Percentiles rank a stretch among this genome's conserved stretches.
These are phyloP conservation scores for Tilletia caries DNA, from an alignment of 1,284 basidiomycete genomes.

Conservation along the genomic window DNA sequence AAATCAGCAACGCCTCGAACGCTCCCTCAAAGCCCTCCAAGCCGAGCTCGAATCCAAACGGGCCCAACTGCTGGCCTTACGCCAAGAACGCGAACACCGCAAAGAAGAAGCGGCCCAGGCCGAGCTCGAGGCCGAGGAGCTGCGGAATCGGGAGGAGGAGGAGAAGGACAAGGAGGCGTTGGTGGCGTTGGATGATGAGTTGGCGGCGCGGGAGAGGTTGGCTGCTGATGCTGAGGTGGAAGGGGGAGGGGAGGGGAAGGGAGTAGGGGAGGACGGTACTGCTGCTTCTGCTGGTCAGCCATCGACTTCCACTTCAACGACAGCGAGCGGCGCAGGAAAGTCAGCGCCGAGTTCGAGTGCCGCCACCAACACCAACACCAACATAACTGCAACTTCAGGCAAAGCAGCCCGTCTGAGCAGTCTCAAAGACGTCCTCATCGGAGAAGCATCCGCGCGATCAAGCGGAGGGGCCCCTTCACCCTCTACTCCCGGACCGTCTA, in stretches of 20 bases:
- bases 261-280: constrained; percentile 30
- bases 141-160: constrained; percentile 10
- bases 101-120: constrained; percentile 22
- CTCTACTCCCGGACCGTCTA: too few species aligned
- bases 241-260: constrained; percentile 24
- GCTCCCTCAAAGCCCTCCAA: constrained; percentile 43
- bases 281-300: constrained; percentile 35
- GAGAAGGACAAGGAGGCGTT: constrained; percentile 13
- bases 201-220: constrained; percentile 1
- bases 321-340: background rate
- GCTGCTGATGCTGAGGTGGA: constrained; percentile 22
- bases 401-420: background rate
- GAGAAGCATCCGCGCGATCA: background rate
- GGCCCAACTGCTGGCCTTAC: constrained; percentile 43
- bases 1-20: constrained; percentile 41
- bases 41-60: constrained; percentile 49
- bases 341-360: background rate
- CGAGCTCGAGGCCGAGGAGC: constrained; percentile 8
- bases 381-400: background rate
- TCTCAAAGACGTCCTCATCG: constrained; percentile 7
- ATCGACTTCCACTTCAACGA: too few species aligned
- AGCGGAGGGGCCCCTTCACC: too few species aligned
- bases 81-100: constrained; percentile 39
- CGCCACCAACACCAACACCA: background rate
- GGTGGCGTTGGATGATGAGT: too few species aligned